Percentiles rank a stretch among this genome's conserved stretches.
Conservation (phyloP, 805 yeast genomes). For the Tetrapisispora pingtungensis region DNA sequence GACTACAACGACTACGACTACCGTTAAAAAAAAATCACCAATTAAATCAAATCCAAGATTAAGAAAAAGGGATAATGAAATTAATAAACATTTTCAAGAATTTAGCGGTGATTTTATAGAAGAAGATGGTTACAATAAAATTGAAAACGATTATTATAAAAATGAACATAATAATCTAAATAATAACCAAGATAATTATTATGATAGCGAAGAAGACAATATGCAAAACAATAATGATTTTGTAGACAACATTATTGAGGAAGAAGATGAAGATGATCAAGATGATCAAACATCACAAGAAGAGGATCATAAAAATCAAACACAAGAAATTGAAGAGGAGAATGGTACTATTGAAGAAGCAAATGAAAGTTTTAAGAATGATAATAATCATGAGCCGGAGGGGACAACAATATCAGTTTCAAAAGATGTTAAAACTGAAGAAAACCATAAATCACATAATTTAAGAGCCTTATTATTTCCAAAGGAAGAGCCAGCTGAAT, state of each 20-base stretch:
- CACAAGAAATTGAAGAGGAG: neutral
- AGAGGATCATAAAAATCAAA: neutral
- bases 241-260: neutral
- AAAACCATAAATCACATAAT: neutral
- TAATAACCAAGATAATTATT: neutral
- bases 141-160: neutral
- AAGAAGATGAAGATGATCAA: constrained; percentile 1
- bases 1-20: constrained; percentile 32
- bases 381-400: neutral
- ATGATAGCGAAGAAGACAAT: neutral
- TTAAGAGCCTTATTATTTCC: neutral
- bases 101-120: constrained; percentile 21
- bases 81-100: constrained; percentile 25
- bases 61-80: constrained; percentile 8
- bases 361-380: neutral
- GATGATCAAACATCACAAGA: too few species aligned
- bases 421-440: neutral
- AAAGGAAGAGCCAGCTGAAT: neutral
- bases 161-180: neutral
- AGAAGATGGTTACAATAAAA: constrained; percentile 7
- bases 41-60: neutral
- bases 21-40: constrained; percentile 10
- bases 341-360: constrained; percentile 2
- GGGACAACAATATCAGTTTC: neutral
- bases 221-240: neutral